Base-by-base conservation (phyloP, 371 early-diverging fungal species). In the Syncephalastrum sp. region DNA sequence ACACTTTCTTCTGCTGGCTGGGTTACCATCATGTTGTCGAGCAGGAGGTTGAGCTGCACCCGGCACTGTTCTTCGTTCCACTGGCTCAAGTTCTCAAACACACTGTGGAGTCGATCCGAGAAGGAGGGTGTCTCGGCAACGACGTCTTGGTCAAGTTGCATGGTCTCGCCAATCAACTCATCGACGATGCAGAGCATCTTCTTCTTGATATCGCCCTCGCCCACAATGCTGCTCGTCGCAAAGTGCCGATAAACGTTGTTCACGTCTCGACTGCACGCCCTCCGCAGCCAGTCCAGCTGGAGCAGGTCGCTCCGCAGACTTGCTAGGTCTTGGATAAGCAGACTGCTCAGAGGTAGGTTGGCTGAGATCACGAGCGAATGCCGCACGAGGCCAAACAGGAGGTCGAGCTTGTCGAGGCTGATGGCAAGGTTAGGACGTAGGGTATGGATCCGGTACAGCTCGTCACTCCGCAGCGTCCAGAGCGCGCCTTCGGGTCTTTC, bases 31-130 rank as follows among this genome's bases (percentile, higher is more conserved):
- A 82, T 82, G 50, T 71, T 79, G 33, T 84, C 82, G 33, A 84
- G 58, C 43, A 84, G 54, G 13, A 84, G 53, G 63, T 81, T 82
- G 43, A 84, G 65, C 47, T 84, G 82, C 5, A 84, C 82, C 41
- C 82, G 79, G 54, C 82, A 81, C 16, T 81, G 77, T 12, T 82
- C 82, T 60, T 82, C 79, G 27, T 80, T 84, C 85, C 85, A 84
- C 13, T 79, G 81, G 25, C 79, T 80, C 5, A 84, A 72, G 25
- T 81, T 70, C 16, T 70, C 61, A 54, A 84, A 81, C 5, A 84
- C 72, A 12, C 74, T 62, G 38, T 75, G 72, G 6, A 84, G 63
- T 42, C 79, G 69, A 24, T 74, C 75, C 21, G 73, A 61, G 59
- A 75, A 75, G 38, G 38, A 68, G 57, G 13, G 43, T 42, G 3